Conservation (phyloP, 306 rosid genomes). For the Vicia faba region DNA sequence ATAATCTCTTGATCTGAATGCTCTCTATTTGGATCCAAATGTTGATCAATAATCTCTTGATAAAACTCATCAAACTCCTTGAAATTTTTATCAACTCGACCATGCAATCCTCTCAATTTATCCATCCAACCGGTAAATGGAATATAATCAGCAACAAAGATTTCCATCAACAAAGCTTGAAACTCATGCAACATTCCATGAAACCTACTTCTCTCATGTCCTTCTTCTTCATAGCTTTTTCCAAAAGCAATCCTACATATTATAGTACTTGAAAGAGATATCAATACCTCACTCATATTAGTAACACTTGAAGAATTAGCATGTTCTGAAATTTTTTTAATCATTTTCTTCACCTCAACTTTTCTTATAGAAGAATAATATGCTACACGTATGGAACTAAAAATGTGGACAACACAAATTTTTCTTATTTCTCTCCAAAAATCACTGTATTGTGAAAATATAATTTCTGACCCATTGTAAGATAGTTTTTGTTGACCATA, state of each 20-base stretch:
- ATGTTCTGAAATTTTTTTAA: not conserved
- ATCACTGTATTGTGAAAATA: not conserved
- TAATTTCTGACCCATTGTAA: slow-evolving; percentile 33
- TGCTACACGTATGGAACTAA: slow-evolving; percentile 21
- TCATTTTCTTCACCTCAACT: slow-evolving; percentile 23
- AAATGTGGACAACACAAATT: not conserved
- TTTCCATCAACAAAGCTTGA: not conserved
- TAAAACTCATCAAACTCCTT: slow-evolving; percentile 4
- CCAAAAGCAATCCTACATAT: slow-evolving; percentile 24
- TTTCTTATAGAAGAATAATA: slow-evolving; percentile 23
- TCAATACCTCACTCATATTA: not conserved
- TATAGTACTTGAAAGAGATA: not conserved
- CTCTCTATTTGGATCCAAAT: not conserved
- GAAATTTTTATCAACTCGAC: not conserved
- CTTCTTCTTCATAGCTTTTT: slow-evolving; percentile 23
- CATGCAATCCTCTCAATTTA: not conserved
- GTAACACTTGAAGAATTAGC: slow-evolving; percentile 1
- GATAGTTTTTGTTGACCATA: slow-evolving; percentile 27
- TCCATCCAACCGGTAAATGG: not conserved
- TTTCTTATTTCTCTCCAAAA: slow-evolving; percentile 15
- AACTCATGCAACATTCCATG: not conserved
- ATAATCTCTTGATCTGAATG: not conserved
- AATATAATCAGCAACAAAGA: not conserved
- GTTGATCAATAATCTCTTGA: slow-evolving; percentile 4
- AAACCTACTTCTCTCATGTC: not conserved